Base-by-base conservation (phyloP, 1,139 yeast genomes). In the Groenewaldozyma auringiensis region DNA sequence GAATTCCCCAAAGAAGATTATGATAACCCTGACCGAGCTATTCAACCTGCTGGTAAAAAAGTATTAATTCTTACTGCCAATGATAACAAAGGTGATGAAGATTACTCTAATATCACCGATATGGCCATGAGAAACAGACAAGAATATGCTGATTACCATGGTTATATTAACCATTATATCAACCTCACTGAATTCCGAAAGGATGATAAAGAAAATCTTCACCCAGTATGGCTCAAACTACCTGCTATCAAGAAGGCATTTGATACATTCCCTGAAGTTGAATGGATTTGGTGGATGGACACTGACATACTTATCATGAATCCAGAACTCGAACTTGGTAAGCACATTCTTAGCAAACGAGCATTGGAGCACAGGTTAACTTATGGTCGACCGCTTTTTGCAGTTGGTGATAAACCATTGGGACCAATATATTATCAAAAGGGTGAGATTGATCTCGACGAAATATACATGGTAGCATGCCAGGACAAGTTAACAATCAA, bases 261-360 rank as follows among this genome's bases (percentile, higher is more conserved):
- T 39, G 52, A 52, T 18, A 41, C 37, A 8, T 37, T 56, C 45
- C 66, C 65, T 8, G 57, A 59, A 1, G 63, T 56, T 18, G 63
- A 63, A 36, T 63, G 67, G 67, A 48, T 63, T 36, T 60, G 65
- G 61, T 63, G 66, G 66, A 49, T 63, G 21, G 67, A 63, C 40
- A 47, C 54, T 3, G 66, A 63, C 47, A 54, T 58, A 18, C 42
- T 63, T 32, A 60, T 63, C 43, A 57, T 60, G 58, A 59, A 63
- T 46, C 54, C 55, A 13, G 46, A 46, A 14, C 34, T 58, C 13
- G 58, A 62, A 36, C 50, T 66, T 17, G 64, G 62, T 13, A 50
- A 50, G 22, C 61, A 58, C 37, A 37, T 66, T 16, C 52, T 66
- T 16, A 59, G 46, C 34, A 63, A 61, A 9, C 44, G 54, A 2